phyloP scores from a whole-genome alignment of 257 asterid genomes.

The Paulownia fortunei region DNA sequence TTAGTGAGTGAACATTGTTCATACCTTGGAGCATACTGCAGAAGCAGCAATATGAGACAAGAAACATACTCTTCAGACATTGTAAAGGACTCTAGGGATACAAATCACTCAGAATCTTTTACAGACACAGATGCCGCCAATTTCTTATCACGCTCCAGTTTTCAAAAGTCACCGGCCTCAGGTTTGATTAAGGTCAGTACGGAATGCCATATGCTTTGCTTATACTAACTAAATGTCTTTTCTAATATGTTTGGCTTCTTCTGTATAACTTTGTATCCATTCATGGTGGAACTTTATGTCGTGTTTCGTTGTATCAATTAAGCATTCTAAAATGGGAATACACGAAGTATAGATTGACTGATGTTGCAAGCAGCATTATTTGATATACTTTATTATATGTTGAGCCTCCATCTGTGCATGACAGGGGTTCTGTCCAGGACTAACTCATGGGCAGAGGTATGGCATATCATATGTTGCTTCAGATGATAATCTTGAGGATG shows the following conservation, averaged over 20 bases:
- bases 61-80: conserved; percentile 48
- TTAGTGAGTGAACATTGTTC: conserved; percentile 76
- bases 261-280: not conserved
- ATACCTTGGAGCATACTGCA: conserved; percentile 90
- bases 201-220: not conserved
- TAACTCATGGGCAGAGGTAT: conserved; percentile 81
- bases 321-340: not conserved
- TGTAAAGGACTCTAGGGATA: conserved; percentile 40
- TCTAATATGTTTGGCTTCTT: not conserved
- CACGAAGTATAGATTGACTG: not conserved
- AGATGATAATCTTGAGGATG: conserved; percentile 44
- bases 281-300: not conserved
- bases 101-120: conserved; percentile 56
- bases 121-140: conserved; percentile 36
- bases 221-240: not conserved
- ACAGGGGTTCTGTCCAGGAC: conserved; percentile 93
- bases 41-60: conserved; percentile 50
- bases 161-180: conserved; percentile 48
- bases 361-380: not conserved
- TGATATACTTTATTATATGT: not conserved
- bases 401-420: conserved; percentile 29
- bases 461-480: conserved; percentile 65
- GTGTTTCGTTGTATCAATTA: not conserved
- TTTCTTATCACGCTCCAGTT: conserved; percentile 42
- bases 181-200: conserved; percentile 77